phyloP scores from a whole-genome alignment of 2,329 filamentous ascomycete species.

The Aspergillus piperis region DNA sequence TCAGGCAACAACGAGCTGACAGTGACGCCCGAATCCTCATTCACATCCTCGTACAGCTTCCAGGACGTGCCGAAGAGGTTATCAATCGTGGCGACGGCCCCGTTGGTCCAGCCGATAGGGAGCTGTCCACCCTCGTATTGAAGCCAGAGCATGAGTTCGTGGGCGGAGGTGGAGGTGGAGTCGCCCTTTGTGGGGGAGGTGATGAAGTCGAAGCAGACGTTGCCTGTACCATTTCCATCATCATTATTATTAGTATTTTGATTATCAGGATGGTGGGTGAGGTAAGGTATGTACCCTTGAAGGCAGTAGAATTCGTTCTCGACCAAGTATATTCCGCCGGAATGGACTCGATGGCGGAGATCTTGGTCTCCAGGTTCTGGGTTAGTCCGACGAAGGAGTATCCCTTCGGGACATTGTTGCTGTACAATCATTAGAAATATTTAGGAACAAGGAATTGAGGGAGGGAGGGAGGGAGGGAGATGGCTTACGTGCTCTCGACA shows the following conservation, averaged over 20 bases:
- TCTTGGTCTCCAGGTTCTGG: constrained; percentile 43
- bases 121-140: constrained; percentile 49
- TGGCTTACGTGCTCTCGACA: constrained; percentile 25
- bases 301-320: constrained; percentile 43
- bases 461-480: not conserved
- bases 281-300: constrained; percentile 36
- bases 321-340: constrained; percentile 46
- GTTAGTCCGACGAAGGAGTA: constrained; percentile 50
- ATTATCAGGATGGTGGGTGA: not conserved
- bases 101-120: constrained; percentile 45
- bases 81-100: constrained; percentile 38
- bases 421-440: not conserved
- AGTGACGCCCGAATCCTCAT: constrained; percentile 47
- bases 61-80: constrained; percentile 42
- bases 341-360: constrained; percentile 43
- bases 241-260: not conserved
- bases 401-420: constrained; percentile 45
- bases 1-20: constrained; percentile 43
- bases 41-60: constrained; percentile 47
- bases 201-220: constrained; percentile 50
- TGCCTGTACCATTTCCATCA: constrained; percentile 17
- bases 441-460: not conserved
- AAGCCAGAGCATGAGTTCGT: constrained; percentile 51
- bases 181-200: constrained; percentile 47
- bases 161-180: constrained; percentile 41